Base-by-base conservation (phyloP, 345 rosid species). In the Garcia nutans region DNA sequence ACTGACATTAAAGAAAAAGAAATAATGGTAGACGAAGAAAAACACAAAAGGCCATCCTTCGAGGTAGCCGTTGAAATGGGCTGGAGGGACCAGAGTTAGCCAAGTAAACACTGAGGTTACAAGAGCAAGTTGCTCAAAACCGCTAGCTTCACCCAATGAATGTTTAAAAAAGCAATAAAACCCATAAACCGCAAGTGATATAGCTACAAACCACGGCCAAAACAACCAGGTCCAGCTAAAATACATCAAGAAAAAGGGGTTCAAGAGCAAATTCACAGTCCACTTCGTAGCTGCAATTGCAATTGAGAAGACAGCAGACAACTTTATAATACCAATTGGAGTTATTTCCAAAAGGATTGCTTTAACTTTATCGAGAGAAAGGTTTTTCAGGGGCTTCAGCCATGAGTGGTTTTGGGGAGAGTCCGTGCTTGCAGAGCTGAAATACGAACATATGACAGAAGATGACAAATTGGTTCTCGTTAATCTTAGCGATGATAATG, bases 181-280 rank as follows among this genome's bases (percentile, higher is more conserved):
- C 11, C 97, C 97, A 44, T 88, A 89, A 73, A 78, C 62, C 6
- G 88, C 97, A 55, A 89, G 76, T 5, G 83, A 83, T n/a, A 87
- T 6, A 67, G 94, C 97, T 76, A 87, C 85, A 62, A 79, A 79
- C 97, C 96, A 93, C 22, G 97, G 99, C 99, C 97, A 91, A 84
- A 95, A 91, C 82, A 93, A 60, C 97, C 94, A 93, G 61, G 88
- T 86, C 97, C 97, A 90, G 93, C 94, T 91, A 75, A 93, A 91
- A 84, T 93, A 90, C 92, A 89, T 85, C 96, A 96, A 93, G 80
- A 93, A 91, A 81, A 93, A 93, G 2, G 97, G 97, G 76, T 85
- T 85, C 24, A 90, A 74, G 22, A 77, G 68, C 83, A 86, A 78
- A 61, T 79, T 86, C 73, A 76, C 78, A 2, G 85, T 73, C 97